Conservation (phyloP, 345 rosid genomes). For the Psidium friedrichsthalianum region DNA sequence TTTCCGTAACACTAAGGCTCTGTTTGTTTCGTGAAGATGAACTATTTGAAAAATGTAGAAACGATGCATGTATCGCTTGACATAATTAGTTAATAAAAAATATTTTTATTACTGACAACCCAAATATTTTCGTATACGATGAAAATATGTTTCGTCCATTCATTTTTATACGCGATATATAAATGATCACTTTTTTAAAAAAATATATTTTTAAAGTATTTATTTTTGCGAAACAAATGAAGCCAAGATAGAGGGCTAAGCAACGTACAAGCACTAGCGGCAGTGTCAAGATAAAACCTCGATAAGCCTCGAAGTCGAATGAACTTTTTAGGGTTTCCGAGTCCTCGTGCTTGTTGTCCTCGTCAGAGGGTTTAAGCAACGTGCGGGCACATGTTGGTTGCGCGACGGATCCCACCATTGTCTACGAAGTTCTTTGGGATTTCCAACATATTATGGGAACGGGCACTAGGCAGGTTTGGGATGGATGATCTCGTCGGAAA, state of each 20-base stretch:
- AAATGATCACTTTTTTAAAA: too few relatives aligned
- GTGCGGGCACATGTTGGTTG: neutral
- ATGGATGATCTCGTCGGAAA: neutral
- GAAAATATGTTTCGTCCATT: too few relatives aligned
- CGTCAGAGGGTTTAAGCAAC: neutral
- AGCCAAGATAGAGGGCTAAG: neutral
- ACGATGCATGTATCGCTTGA: too few relatives aligned
- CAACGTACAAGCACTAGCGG: neutral
- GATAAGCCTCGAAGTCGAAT: neutral
- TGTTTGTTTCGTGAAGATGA: too few relatives aligned
- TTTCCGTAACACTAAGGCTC: fast-evolving
- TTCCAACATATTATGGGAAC: neutral
- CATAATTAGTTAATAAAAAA: too few relatives aligned
- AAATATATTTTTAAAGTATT: too few relatives aligned
- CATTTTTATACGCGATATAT: too few relatives aligned
- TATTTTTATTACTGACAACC: too few relatives aligned
- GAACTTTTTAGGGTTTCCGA: neutral
- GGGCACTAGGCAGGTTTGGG: neutral
- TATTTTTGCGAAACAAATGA: too few relatives aligned
- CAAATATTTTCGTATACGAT: too few relatives aligned
- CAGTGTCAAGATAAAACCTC: neutral
- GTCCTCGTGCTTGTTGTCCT: neutral
- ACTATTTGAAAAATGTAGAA: too few relatives aligned
- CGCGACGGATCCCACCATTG: neutral
- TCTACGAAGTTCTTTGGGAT: neutral